Percentiles rank a stretch among this genome's conserved stretches.
These are phyloP conservation scores for Penicillium canescens DNA, from an alignment of 495 filamentous ascomycete genomes.

Conservation along the genomic window DNA sequence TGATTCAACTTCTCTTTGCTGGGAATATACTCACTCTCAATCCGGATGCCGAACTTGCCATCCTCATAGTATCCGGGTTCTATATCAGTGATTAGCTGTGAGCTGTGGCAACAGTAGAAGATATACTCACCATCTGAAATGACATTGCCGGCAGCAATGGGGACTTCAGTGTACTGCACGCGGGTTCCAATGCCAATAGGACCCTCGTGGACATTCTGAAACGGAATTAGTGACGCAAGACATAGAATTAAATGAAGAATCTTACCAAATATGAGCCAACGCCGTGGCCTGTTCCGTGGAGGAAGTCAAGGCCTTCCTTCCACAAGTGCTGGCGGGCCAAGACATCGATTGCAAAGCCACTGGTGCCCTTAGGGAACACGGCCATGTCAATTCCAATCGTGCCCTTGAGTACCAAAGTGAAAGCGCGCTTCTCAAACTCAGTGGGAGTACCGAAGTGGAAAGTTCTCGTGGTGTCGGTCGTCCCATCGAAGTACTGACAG, in stretches of 20 bases:
- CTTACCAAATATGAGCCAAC: slow-evolving; percentile 81
- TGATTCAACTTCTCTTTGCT: neutral
- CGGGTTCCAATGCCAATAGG: slow-evolving; percentile 95
- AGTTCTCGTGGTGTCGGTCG: slow-evolving; percentile 93
- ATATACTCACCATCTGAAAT: slow-evolving; percentile 69
- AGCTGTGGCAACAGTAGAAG: neutral
- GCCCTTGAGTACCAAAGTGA: slow-evolving; percentile 96
- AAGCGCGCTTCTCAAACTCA: slow-evolving; percentile 83
- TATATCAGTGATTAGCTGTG: slow-evolving; percentile 27
- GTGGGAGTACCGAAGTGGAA: slow-evolving; percentile 89
- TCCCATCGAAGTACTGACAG: slow-evolving; percentile 92
- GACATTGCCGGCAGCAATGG: slow-evolving; percentile 88
- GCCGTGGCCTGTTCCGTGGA: slow-evolving; percentile 96
- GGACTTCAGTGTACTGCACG: slow-evolving; percentile 87
- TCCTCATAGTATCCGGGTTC: slow-evolving; percentile 99
- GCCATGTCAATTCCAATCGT: slow-evolving; percentile 85
- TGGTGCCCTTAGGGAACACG: slow-evolving; percentile 93
- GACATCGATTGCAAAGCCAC: slow-evolving; percentile 85
- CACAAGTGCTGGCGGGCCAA: slow-evolving; percentile 91
- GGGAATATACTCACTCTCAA: slow-evolving; percentile 67
- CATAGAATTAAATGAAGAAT: neutral
- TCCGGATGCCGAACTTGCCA: slow-evolving; percentile 94
- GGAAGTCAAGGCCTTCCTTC: slow-evolving; percentile 89
- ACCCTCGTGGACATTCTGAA: slow-evolving; percentile 92
- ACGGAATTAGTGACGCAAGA: slow-evolving; percentile 13